These are phyloP conservation scores for Lophiostoma macrostomum DNA, from an alignment of 495 filamentous ascomycete species.

Conservation along the genomic window DNA sequence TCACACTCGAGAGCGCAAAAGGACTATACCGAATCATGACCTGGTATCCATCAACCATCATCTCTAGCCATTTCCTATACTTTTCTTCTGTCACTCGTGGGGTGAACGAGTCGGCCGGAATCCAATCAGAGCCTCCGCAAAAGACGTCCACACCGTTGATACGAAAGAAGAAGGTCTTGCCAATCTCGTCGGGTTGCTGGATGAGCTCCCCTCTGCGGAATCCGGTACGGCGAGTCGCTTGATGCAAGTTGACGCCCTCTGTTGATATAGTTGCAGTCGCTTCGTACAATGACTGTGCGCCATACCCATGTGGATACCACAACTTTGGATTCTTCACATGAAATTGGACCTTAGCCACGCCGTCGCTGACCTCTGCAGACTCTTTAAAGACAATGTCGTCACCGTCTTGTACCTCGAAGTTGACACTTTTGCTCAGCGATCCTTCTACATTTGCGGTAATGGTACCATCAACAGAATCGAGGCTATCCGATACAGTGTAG, in stretches of 20 bases:
- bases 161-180: constrained; percentile 43
- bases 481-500: constrained; percentile 32
- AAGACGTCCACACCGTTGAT: constrained; percentile 42
- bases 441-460: constrained; percentile 37
- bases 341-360: constrained; percentile 38
- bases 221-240: constrained; percentile 34
- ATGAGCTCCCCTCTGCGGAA: constrained; percentile 42
- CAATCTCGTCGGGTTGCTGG: constrained; percentile 38
- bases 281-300: constrained; percentile 39
- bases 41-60: constrained; percentile 63
- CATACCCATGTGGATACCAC: constrained; percentile 45
- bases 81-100: constrained; percentile 36
- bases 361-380: constrained; percentile 31
- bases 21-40: constrained; percentile 60
- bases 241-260: constrained; percentile 33
- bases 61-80: constrained; percentile 42
- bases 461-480: constrained; percentile 35
- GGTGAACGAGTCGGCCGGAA: constrained; percentile 44
- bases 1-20: constrained; percentile 6
- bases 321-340: constrained; percentile 34
- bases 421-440: constrained; percentile 23
- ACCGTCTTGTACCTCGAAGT: constrained; percentile 30
- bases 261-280: constrained; percentile 35
- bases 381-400: constrained; percentile 33
- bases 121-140: constrained; percentile 44